Base-by-base conservation (phyloP, 768 basidiomycete species). In the Pleurotus giganteus region DNA sequence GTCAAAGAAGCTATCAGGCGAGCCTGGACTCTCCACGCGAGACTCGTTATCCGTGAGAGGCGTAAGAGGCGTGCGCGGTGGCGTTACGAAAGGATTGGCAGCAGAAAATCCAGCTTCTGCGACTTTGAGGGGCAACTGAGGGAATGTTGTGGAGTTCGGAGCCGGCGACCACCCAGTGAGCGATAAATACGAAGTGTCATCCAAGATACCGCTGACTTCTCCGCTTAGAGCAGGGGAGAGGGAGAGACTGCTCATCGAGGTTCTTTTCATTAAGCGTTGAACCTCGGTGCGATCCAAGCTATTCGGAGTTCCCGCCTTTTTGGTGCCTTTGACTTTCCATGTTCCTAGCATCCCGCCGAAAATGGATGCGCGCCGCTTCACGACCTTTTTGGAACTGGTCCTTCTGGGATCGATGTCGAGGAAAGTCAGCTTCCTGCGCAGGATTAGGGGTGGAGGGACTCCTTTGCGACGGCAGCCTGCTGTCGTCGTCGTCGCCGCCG, bases 261-360 rank as follows among this genome's bases (percentile, higher is more conserved):
- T n/a, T 17, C 49, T 29, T 34, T 37, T 51, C 32, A 36, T 17
- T 17, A 51, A 34, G n/a, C 34, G 49, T 37, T 36, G 49, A 15
- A 24, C 23, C 5, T 37, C 34, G n/a, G 32, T 19, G 46, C 12
- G 28, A 13, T 17, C 31, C 4, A 32, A 19, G 46, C 31, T 47
- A 17, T 28, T 21, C 8, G 46, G 28, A n/a, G 24, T 41, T n/a
- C 12, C 39, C 19, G 39, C 39, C 19, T 51, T 51, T 31, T 29
- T 47, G 28, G n/a, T 47, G 13, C 49, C 49, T 51, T 51, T 51
- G n/a, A 23, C 12, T 24, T 37, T 51, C 49, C 49, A 51, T n/a
- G 31, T 17, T 19, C 49, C 49, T 17, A 51, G 31, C 21, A 51
- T 37, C 2, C 29, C 49, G 9, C 49, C 49, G 24, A 51, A 51